These are phyloP conservation scores for Calcarisporium arbuscula DNA, from an alignment of 2,329 filamentous ascomycete genomes.

Conservation along the genomic window DNA sequence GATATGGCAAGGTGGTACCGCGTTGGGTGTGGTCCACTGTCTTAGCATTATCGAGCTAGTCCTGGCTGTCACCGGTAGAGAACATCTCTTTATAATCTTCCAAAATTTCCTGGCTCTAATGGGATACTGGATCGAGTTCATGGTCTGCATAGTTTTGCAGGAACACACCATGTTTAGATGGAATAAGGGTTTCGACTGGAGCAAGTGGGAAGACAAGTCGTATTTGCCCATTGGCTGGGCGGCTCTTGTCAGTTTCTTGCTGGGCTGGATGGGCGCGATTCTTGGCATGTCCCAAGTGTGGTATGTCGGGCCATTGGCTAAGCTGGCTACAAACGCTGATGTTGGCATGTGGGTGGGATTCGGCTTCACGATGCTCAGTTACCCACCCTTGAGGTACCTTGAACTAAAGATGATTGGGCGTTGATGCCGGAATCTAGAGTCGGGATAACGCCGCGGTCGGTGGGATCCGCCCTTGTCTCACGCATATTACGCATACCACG, in stretches of 20 bases:
- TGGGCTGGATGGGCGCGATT: conserved; percentile 44
- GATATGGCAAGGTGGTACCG: conserved; percentile 44
- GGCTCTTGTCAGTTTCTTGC: conserved; percentile 35
- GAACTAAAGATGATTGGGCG: conserved; percentile 21
- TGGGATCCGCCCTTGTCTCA: too few species aligned
- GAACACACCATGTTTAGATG: conserved; percentile 39
- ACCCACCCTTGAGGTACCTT: conserved; percentile 19
- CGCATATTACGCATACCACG: too few species aligned
- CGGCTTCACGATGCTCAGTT: conserved; percentile 50
- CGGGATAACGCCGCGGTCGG: too few species aligned
- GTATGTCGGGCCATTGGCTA: conserved; percentile 52
- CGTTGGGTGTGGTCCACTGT: conserved; percentile 49
- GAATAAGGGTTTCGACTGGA: conserved; percentile 33
- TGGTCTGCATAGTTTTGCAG: conserved; percentile 39
- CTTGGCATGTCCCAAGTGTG: conserved; percentile 53
- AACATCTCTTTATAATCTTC: conserved; percentile 46
- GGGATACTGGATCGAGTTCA: conserved; percentile 49
- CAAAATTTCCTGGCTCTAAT: conserved; percentile 48
- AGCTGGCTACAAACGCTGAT: conserved; percentile 42
- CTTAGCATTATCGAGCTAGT: conserved; percentile 49
- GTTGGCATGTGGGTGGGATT: conserved; percentile 54
- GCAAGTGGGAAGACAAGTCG: conserved; percentile 38
- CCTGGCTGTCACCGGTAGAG: conserved; percentile 46
- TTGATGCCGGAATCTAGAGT: too few species aligned
- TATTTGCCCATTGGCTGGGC: conserved; percentile 38